Percentiles rank a stretch among this genome's conserved stretches.
Evolutionary conservation across 83 land plant genomes (phyloP).

Genomic region (Larix sibirica): DNA sequence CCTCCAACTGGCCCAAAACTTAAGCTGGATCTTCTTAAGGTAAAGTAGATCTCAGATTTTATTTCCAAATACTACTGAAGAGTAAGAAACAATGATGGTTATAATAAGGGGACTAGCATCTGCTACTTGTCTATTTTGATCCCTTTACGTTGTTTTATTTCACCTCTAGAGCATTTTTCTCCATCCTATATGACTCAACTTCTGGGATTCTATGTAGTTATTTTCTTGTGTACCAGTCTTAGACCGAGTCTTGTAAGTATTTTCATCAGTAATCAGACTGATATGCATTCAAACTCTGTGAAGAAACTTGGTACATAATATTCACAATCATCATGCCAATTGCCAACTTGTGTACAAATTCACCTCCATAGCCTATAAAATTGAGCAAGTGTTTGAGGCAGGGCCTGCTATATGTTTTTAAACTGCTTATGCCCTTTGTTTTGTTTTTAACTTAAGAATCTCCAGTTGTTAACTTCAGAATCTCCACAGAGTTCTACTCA

Average conservation of each 20-base stretch:
- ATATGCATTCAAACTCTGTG: neutral
- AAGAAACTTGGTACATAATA: neutral
- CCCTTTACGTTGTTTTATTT: neutral
- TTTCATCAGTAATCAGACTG: neutral
- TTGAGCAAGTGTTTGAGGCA: neutral
- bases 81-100: neutral
- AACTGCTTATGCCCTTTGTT: neutral
- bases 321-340: neutral
- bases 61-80: neutral
- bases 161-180: neutral
- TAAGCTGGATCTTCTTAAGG: slow-evolving; percentile 88
- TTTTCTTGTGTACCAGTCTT: neutral
- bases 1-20: slow-evolving; percentile 90
- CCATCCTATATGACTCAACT: neutral
- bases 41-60: slow-evolving; percentile 12
- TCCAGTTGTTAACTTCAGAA: too few species aligned
- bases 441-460: neutral
- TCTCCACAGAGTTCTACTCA: neutral
- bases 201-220: neutral
- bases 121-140: neutral
- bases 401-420: neutral
- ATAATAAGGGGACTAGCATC: too few species aligned
- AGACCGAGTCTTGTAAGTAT: too few species aligned
- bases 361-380: neutral
- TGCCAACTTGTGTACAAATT: neutral